Conservation (phyloP, 2,329 filamentous ascomycete genomes). For the Neoarthrinium moseri region DNA sequence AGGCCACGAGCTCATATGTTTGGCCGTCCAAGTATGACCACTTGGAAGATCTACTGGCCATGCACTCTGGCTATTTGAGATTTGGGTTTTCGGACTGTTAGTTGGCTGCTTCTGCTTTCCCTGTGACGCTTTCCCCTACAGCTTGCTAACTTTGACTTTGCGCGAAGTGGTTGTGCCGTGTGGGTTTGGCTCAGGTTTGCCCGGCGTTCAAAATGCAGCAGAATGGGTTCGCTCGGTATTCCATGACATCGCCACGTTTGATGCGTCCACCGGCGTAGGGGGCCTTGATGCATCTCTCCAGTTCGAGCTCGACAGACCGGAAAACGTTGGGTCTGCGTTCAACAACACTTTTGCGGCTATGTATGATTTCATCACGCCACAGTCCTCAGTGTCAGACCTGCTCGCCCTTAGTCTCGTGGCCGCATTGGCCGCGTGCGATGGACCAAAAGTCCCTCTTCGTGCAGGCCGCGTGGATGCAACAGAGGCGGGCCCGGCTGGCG, state of each 20-base stretch:
- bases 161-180: constrained; percentile 11
- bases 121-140: too few relatives aligned
- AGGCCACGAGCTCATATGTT: constrained; percentile 2
- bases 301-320: constrained; percentile 16
- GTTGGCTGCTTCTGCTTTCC: not conserved
- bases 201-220: constrained; percentile 14
- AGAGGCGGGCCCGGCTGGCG: constrained; percentile 27
- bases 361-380: constrained; percentile 17
- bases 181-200: constrained; percentile 4
- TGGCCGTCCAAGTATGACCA: constrained; percentile 12
- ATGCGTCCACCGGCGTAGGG: constrained; percentile 14
- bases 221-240: constrained; percentile 21
- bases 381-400: constrained; percentile 25
- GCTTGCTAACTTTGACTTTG: not conserved
- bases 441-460: constrained; percentile 24
- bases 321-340: constrained; percentile 19
- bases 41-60: constrained; percentile 9
- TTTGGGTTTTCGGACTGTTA: constrained; percentile 11
- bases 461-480: constrained; percentile 29
- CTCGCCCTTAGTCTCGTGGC: constrained; percentile 29
- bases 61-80: constrained; percentile 10
- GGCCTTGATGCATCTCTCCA: constrained; percentile 19
- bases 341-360: constrained; percentile 21
- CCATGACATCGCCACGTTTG: constrained; percentile 19
- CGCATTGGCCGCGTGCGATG: constrained; percentile 20